These are phyloP conservation scores for Curvularia hawaiiensis DNA, from an alignment of 2,329 filamentous ascomycete species.

Conservation along the genomic window DNA sequence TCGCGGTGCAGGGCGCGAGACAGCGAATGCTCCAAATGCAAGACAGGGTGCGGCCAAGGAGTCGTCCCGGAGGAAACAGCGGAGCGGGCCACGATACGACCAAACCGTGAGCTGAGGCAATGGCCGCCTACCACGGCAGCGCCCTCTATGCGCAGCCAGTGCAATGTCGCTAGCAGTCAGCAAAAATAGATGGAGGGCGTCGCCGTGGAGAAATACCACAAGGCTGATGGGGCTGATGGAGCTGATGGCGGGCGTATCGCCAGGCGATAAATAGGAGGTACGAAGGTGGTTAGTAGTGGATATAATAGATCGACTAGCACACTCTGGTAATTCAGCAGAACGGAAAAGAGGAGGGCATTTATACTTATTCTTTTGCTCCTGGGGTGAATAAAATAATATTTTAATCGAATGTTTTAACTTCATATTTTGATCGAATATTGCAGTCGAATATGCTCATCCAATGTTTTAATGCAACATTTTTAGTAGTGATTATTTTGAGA, in stretches of 20 bases:
- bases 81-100: slow-evolving; percentile 17
- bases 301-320: no score
- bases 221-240: slow-evolving; percentile 8
- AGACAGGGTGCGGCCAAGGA: slow-evolving; percentile 12
- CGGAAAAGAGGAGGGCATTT: no score
- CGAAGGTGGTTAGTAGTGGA: no score
- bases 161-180: slow-evolving; percentile 3
- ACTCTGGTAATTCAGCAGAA: no score
- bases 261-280: background rate
- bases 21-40: slow-evolving; percentile 11
- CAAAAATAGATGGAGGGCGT: slow-evolving; percentile 4
- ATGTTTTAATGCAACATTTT: no score
- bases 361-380: no score
- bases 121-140: slow-evolving; percentile 18
- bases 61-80: slow-evolving; percentile 13
- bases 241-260: slow-evolving; percentile 19
- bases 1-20: slow-evolving; percentile 3
- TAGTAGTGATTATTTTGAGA: no score
- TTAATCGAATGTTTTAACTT: no score
- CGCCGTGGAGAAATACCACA: slow-evolving; percentile 5
- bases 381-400: no score
- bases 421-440: no score
- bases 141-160: slow-evolving; percentile 8
- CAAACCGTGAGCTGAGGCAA: slow-evolving; percentile 12
- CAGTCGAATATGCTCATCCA: no score